Percentiles rank a stretch among this genome's conserved stretches.
phyloP scores from a whole-genome alignment of 2,329 filamentous ascomycete genomes.

The Pseudophaeomoniella oleicola region DNA sequence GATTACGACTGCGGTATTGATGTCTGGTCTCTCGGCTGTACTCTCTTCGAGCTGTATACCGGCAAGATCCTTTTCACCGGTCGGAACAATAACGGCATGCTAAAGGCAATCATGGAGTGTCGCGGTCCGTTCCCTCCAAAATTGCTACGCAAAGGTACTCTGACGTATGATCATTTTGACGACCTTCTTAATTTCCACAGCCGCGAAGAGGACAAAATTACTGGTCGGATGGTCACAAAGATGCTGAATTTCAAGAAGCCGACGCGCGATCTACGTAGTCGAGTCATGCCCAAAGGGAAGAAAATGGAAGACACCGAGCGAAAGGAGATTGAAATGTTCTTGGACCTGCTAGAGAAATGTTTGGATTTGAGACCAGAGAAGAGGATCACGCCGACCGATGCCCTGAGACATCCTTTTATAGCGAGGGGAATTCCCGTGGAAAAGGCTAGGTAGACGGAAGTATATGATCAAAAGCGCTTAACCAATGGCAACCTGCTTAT shows the following conservation, averaged over 20 bases:
- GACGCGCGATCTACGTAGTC: conserved; percentile 65
- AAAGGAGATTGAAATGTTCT: conserved; percentile 67
- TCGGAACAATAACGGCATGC: conserved; percentile 95
- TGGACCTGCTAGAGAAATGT: conserved; percentile 79
- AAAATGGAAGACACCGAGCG: conserved; percentile 60
- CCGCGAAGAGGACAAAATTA: conserved; percentile 73
- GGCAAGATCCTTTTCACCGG: conserved; percentile 95
- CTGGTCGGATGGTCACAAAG: conserved; percentile 53
- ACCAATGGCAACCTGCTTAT: too few species aligned
- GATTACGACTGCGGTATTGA: conserved; percentile 89
- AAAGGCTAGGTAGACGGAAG: neutral
- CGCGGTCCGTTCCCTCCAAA: conserved; percentile 85
- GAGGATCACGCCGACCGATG: conserved; percentile 72
- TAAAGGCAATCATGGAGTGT: conserved; percentile 89
- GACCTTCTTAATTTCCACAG: conserved; percentile 71
- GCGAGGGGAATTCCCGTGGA: conserved; percentile 20
- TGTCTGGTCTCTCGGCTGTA: conserved; percentile 97
- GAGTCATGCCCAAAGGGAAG: conserved; percentile 56
- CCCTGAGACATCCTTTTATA: conserved; percentile 81
- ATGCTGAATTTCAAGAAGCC: conserved; percentile 46
- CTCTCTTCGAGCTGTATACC: conserved; percentile 90
- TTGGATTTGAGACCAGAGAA: conserved; percentile 85
- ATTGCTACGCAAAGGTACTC: conserved; percentile 66
- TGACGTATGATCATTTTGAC: conserved; percentile 69
- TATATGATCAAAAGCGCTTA: too few species aligned